A percentile compares a stretch with the other conserved stretches of the same genome.
phyloP scores from a whole-genome alignment of 2,329 filamentous ascomycete species.

The Penicillium decumbens region DNA sequence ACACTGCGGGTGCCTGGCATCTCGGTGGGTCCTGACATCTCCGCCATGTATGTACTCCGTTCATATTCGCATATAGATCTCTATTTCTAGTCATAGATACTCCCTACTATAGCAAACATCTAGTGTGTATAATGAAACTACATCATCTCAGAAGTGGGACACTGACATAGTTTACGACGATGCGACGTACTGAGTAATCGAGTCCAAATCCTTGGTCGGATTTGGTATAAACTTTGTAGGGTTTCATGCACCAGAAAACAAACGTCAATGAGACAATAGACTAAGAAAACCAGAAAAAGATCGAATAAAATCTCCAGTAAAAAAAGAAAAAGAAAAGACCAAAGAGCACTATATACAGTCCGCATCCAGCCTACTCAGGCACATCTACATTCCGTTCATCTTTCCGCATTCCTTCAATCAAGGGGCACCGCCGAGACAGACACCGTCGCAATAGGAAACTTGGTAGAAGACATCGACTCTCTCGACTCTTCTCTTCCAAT shows the following conservation, averaged over 20 bases:
- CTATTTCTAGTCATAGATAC: neutral
- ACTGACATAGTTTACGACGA: neutral
- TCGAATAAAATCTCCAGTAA: neutral
- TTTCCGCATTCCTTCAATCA: constrained; percentile 6
- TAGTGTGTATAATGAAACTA: no score
- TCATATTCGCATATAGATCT: neutral
- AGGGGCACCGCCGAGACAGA: constrained; percentile 19
- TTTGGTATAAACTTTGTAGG: neutral
- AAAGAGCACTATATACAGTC: neutral
- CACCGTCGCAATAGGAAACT: constrained; percentile 13
- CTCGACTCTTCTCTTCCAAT: constrained; percentile 19
- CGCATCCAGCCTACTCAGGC: constrained; percentile 16
- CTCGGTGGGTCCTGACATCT: neutral
- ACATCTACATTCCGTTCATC: constrained; percentile 15
- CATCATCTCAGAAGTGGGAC: neutral
- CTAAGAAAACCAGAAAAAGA: neutral
- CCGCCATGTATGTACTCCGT: neutral
- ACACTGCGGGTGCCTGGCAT: neutral
- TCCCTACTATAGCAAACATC: neutral
- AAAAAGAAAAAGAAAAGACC: neutral
- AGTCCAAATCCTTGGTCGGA: neutral
- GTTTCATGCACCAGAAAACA: neutral
- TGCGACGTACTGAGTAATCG: neutral
- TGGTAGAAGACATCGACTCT: neutral
- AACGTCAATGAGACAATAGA: neutral